Evolutionary conservation across 805 yeast species (phyloP).

Genomic region (Jamesozyma rosinii): DNA sequence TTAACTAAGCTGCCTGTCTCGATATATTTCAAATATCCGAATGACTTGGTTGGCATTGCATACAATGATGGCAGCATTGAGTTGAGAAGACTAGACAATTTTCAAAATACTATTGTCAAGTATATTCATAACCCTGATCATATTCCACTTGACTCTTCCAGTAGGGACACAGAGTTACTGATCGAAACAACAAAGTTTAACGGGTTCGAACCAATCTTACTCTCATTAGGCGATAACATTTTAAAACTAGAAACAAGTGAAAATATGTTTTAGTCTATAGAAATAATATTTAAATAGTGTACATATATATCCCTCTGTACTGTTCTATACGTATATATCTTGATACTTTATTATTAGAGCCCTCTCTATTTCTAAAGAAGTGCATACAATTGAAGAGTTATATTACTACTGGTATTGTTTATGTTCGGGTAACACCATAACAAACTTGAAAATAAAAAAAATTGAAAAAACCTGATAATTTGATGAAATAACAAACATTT

Average conservation of each 20-base stretch:
- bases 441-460: neutral
- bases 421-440: neutral
- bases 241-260: conserved; percentile 9
- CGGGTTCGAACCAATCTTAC: conserved; percentile 4
- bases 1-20: conserved; percentile 7
- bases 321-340: too few species aligned
- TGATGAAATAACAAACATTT: neutral
- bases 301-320: too few species aligned
- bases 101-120: conserved; percentile 8
- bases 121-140: conserved; percentile 12
- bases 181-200: conserved; percentile 8
- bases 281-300: too few species aligned
- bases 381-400: too few species aligned
- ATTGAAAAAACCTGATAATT: neutral
- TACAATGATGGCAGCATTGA: conserved; percentile 19
- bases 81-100: conserved; percentile 18
- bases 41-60: conserved; percentile 12
- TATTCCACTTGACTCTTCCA: neutral
- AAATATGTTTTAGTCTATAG: neutral
- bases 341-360: too few species aligned
- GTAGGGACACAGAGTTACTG: neutral
- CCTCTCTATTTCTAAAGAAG: too few species aligned
- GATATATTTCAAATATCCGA: conserved; percentile 9
- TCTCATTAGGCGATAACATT: conserved; percentile 8
- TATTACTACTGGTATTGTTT: neutral